Base-by-base conservation (phyloP, 148 eudicot species). In the Rhododendron mucronatum region DNA sequence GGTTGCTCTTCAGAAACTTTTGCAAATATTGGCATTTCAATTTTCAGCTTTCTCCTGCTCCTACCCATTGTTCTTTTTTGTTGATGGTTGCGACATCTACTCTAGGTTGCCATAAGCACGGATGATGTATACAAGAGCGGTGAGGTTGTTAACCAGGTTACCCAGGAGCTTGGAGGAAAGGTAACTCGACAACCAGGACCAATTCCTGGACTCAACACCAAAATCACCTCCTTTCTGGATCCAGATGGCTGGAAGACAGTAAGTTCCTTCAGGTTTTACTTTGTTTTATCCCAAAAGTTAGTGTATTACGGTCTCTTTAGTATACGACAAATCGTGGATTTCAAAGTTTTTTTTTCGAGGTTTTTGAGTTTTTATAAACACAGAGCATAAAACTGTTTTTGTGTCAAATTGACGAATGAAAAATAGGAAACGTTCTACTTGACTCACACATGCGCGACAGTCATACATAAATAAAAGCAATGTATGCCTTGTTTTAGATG, bases 41-140 rank as follows among this genome's bases (percentile, higher is more conserved):
- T 59, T 37, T 48, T 48, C 30, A 37, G 21, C 74, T 41, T 21
- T 37, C 71, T 37, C 13, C 50, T 37, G 12, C 44, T 41, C 44
- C 67, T 37, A 20, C 35, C 28, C n/a, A 0, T 80, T 59, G 4
- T 11, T 39, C 5, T 48, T 81, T 7, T 44, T 28, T 30, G 28
- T 18, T 30, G 30, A 33, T 76, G 53, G 78, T 81, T 86, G 33
- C 37, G 15, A 83, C 84, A 79, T 39, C 78, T 45, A 3, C n/a
- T 86, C 26, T 86, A 97, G 99, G 89, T 97, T 89, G 99, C 99
- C 76, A 93, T 97, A 41, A 82, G 99, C 78, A 97, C 99, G 74
- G 92, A 93, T 90, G 98, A 97, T 88, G 99, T 97, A 57, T 97
- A 97, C 87, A 97, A 95, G 83, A 97, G 96, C 76, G 99, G 89